Percentiles rank a stretch among this genome's conserved stretches.
Conservation (phyloP, 306 rosid genomes). For the Cicer judaicum region DNA sequence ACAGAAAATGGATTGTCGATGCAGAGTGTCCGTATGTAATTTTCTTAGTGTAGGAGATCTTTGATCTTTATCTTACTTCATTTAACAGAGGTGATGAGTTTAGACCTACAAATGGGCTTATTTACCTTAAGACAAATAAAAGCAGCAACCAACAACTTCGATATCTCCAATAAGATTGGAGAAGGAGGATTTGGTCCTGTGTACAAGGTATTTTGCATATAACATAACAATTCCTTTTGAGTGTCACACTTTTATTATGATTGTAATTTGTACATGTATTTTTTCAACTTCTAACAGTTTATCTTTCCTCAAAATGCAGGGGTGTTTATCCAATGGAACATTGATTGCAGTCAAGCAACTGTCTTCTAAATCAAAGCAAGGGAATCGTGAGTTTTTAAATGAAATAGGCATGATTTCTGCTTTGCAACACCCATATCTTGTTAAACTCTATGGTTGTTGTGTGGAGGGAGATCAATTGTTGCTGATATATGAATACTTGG, state of each 20-base stretch:
- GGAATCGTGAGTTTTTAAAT: slow-evolving; percentile 69
- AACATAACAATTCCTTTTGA: too few relatives aligned
- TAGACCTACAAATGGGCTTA: slow-evolving; percentile 48
- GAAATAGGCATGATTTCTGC: slow-evolving; percentile 82
- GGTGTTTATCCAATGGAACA: slow-evolving; percentile 53
- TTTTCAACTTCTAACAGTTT: background rate
- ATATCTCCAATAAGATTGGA: slow-evolving; percentile 56
- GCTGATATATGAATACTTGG: slow-evolving; percentile 60
- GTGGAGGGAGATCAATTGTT: slow-evolving; percentile 54
- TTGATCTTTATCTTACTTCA: slow-evolving; percentile 17
- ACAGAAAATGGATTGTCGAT: background rate
- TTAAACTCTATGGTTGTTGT: slow-evolving; percentile 46
- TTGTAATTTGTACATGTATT: background rate
- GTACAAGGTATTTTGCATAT: slow-evolving; percentile 52
- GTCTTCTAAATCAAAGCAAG: slow-evolving; percentile 74
- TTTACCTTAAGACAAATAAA: slow-evolving; percentile 60
- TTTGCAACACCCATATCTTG: slow-evolving; percentile 56
- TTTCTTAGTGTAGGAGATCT: background rate
- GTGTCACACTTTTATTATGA: background rate
- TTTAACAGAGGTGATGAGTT: slow-evolving; percentile 51
- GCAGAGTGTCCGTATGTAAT: background rate
- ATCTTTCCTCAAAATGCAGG: slow-evolving; percentile 26
- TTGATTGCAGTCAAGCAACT: slow-evolving; percentile 70
- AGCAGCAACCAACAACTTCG: slow-evolving; percentile 64
- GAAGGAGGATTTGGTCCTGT: slow-evolving; percentile 78